Conservation (phyloP, 169 alveolate species). For the Plasmodium gallinaceum region DNA sequence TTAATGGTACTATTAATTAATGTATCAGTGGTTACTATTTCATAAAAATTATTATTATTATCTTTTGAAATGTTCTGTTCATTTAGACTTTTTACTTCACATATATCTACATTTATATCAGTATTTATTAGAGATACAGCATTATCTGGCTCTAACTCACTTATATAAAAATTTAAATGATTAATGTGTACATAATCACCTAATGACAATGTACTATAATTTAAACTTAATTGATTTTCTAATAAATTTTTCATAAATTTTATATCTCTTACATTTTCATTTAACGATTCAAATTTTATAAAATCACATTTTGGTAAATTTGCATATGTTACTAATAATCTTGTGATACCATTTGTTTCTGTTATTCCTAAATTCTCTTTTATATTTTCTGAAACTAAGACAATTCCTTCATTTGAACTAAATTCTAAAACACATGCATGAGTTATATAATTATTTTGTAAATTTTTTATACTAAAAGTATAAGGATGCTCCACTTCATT, state of each 20-base stretch:
- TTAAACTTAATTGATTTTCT: constrained; percentile 49
- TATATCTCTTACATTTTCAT: constrained; percentile 43
- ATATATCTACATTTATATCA: constrained; percentile 62
- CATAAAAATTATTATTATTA: constrained; percentile 9
- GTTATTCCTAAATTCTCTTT: constrained; percentile 56
- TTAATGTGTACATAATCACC: constrained; percentile 66
- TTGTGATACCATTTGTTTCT: constrained; percentile 11
- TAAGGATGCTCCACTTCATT: constrained; percentile 59
- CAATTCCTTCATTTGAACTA: constrained; percentile 64
- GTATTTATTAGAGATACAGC: constrained; percentile 66
- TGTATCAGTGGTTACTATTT: constrained; percentile 20
- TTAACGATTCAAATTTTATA: constrained; percentile 62
- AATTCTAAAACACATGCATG: constrained; percentile 68
- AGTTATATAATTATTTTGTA: constrained; percentile 53
- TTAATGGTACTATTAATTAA: constrained; percentile 14
- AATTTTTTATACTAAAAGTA: constrained; percentile 49
- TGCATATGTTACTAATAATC: constrained; percentile 53
- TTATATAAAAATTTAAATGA: constrained; percentile 46
- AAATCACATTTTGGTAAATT: constrained; percentile 68
- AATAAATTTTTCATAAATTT: constrained; percentile 67
- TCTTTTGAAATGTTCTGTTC: not conserved
- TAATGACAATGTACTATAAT: constrained; percentile 54
- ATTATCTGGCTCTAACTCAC: constrained; percentile 69
- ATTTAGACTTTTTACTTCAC: constrained; percentile 10
- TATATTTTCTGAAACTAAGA: constrained; percentile 58